A percentile compares a stretch with the other conserved stretches of the same genome.
These are phyloP conservation scores for Rhodotorula sp. DNA, from an alignment of 1,284 basidiomycete species.

Conservation along the genomic window DNA sequence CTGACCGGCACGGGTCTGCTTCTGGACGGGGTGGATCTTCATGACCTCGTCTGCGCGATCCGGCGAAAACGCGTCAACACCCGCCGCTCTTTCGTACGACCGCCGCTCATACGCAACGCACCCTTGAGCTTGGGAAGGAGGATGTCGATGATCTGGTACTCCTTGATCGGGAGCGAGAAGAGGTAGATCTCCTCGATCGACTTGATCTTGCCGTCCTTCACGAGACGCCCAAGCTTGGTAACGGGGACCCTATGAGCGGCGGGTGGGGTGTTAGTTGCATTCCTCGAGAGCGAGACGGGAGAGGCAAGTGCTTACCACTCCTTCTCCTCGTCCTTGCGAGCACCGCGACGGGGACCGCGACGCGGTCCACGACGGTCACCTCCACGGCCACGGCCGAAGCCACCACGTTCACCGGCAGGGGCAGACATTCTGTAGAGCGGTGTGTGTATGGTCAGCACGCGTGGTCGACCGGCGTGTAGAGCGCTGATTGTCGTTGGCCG, in stretches of 20 bases:
- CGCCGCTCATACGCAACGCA: conserved; percentile 13
- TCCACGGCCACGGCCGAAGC: conserved; percentile 69
- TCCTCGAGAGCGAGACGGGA: no score
- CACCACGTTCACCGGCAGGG: conserved; percentile 50
- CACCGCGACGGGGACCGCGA: conserved; percentile 88
- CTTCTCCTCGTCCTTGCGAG: conserved; percentile 98
- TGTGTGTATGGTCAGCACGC: background rate
- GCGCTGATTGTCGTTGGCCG: background rate
- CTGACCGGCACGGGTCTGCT: conserved; percentile 99
- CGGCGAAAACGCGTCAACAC: background rate
- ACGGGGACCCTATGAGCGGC: conserved; percentile 87
- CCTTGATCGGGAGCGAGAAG: conserved; percentile 98
- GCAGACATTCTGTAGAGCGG: conserved; percentile 31
- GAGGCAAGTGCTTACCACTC: conserved; percentile 90
- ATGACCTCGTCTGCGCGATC: conserved; percentile 76
- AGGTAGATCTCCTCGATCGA: conserved; percentile 99
- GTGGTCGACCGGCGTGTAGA: background rate
- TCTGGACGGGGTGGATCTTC: conserved; percentile 99
- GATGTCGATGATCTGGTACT: conserved; percentile 96
- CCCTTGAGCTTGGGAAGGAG: conserved; percentile 96
- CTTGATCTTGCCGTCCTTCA: conserved; percentile 99
- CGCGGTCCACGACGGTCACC: conserved; percentile 76
- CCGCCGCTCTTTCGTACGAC: background rate
- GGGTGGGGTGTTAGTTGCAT: no score
- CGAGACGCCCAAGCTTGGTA: conserved; percentile 97